phyloP scores from a whole-genome alignment of 805 yeast genomes.

The Suhomyces emberorum region DNA sequence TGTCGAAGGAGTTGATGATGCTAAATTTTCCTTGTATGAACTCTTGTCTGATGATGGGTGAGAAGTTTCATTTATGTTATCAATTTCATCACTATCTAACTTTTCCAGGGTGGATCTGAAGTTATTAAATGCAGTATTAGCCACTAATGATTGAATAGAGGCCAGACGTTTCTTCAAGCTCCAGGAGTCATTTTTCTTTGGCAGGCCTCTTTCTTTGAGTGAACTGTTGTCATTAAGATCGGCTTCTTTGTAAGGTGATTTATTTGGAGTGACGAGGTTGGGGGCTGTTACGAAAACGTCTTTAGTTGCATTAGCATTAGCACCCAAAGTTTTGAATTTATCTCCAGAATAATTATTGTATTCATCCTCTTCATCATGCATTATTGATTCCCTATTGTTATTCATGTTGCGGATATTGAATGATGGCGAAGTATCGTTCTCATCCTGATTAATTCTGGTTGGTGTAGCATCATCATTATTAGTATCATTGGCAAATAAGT shows the following conservation, averaged over 20 bases:
- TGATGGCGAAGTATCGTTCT: constrained; percentile 12
- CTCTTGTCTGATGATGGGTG: constrained; percentile 7
- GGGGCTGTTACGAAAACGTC: constrained; percentile 25
- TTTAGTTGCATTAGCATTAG: constrained; percentile 13
- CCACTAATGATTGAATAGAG: constrained; percentile 25
- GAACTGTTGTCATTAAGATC: background rate
- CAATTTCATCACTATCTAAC: constrained; percentile 1
- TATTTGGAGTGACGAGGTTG: constrained; percentile 1
- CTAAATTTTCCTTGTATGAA: constrained; percentile 6
- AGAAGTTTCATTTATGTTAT: background rate
- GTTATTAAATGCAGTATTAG: constrained; percentile 36
- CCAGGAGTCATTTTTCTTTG: constrained; percentile 5
- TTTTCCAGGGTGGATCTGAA: constrained; percentile 16
- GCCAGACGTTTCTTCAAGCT: constrained; percentile 14
- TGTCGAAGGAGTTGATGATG: constrained; percentile 5
- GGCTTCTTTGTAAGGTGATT: background rate
- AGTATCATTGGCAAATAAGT: constrained; percentile 24
- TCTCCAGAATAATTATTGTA: constrained; percentile 10
- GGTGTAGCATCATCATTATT: constrained; percentile 5
- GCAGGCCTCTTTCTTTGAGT: constrained; percentile 8
- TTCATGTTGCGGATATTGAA: constrained; percentile 13
- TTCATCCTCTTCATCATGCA: constrained; percentile 11
- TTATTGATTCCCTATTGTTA: constrained; percentile 12
- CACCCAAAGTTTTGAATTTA: constrained; percentile 17
- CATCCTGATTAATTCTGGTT: background rate